Evolutionary conservation across 345 rosid species (phyloP), one percentile per base, ranked within the genome.

Genomic region (Cardamine occulta): DNA sequence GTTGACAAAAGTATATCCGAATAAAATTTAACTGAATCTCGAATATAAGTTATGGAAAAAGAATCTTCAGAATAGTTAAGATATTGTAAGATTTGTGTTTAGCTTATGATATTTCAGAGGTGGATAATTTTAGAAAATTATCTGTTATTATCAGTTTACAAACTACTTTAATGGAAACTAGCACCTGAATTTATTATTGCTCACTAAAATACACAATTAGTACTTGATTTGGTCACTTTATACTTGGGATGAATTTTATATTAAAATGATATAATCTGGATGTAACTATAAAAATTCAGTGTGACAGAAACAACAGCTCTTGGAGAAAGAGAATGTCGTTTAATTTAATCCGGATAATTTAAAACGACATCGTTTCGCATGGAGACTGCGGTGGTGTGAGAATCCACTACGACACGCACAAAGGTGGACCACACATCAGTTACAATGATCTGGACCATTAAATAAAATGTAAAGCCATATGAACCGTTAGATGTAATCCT

Each of bases 401-500:
- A 56, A 77, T 77, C 71, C 24, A 18, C 26, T 70, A 64, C 60
- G 2, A 26, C 11, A 18, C 18, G 23, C 31, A 7, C 42, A 63
- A 53, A 53, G 51, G 58, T 70, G 72, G 59, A 70, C 72, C 66
- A 70, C 34, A 13, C 47, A 49, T 8, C 4, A 39, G 18, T 7
- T 1, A 15, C 12, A 59, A 26, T 1, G 49, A 78, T 78, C 73
- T 66, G 52, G 59, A 66, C 81, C 81, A 61, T 73, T 73, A 18
- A 49, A 53, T 48, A 14, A 42, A 60, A 6, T 0, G 11, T 21
- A 34, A 60, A 59, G 17, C 51, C 0, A 72, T 40, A 21, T 0
- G 19, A 51, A 51, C 70, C 74, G 78, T 73, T 72, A 72, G 78
- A 78, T 78, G 49, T 31, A 64, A 58, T 23, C 14, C 19, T 29